Evolutionary conservation across 2,329 filamentous ascomycete species (phyloP).

Genomic region (Pseudogymnoascus sp.): DNA sequence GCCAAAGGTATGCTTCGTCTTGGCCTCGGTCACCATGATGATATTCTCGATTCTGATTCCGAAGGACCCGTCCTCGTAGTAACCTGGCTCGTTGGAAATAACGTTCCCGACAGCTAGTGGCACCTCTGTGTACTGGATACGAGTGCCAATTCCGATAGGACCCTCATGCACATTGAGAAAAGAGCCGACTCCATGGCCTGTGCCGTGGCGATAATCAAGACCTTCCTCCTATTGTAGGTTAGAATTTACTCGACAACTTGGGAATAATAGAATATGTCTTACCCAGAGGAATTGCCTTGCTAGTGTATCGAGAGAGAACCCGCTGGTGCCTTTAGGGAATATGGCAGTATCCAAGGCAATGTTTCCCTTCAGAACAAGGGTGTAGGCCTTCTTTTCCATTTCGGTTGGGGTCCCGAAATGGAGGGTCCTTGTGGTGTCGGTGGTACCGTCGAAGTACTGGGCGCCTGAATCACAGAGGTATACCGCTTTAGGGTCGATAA

Average conservation of each 20-base stretch:
- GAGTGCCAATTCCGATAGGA: slow-evolving; percentile 89
- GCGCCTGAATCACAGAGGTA: slow-evolving; percentile 96
- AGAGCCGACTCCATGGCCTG: slow-evolving; percentile 90
- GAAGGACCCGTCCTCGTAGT: slow-evolving; percentile 91
- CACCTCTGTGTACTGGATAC: slow-evolving; percentile 86
- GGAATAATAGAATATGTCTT: slow-evolving; percentile 23
- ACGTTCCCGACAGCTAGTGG: slow-evolving; percentile 87
- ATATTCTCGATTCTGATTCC: slow-evolving; percentile 97
- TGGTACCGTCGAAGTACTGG: slow-evolving; percentile 94
- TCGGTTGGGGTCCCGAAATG: slow-evolving; percentile 82
- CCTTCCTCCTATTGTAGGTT: slow-evolving; percentile 50
- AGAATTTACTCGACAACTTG: neutral
- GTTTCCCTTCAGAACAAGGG: slow-evolving; percentile 87
- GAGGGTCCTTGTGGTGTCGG: slow-evolving; percentile 86
- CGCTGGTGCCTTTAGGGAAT: slow-evolving; percentile 92
- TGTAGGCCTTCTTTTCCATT: slow-evolving; percentile 83
- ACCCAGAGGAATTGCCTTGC: slow-evolving; percentile 92
- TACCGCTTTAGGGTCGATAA: slow-evolving; percentile 74
- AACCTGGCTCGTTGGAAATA: slow-evolving; percentile 91
- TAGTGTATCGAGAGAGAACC: slow-evolving; percentile 80
- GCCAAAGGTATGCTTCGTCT: slow-evolving; percentile 80
- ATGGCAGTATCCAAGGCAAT: slow-evolving; percentile 79
- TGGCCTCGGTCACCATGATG: slow-evolving; percentile 79
- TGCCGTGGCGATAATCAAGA: slow-evolving; percentile 91
- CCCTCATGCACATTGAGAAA: slow-evolving; percentile 97